Conservation (phyloP, 176 grass and related monocot species). For the Avena insularis region DNA sequence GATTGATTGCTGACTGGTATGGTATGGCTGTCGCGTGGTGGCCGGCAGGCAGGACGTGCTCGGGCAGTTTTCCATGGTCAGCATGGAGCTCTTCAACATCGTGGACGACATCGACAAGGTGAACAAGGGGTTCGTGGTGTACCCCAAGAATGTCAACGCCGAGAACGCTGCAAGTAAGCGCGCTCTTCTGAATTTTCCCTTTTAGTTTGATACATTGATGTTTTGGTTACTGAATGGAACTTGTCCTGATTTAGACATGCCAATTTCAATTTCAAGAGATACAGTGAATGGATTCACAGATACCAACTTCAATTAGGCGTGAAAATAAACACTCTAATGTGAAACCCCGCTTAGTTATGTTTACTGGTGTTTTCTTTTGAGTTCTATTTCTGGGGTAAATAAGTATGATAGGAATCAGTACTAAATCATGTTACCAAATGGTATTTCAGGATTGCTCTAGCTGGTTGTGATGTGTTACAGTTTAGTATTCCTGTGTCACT, state of each 20-base stretch:
- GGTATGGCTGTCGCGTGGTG: background rate
- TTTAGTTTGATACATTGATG: background rate
- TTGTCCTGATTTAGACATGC: background rate
- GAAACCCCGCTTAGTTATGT: background rate
- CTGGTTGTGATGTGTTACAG: conserved; percentile 12
- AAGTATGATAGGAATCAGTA: background rate
- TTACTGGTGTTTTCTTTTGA: background rate
- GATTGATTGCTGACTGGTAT: background rate
- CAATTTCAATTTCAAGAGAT: background rate
- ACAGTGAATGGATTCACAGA: background rate
- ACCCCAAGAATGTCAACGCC: conserved; percentile 90
- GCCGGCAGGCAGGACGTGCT: conserved; percentile 80
- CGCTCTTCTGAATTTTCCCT: background rate
- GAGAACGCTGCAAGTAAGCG: conserved; percentile 78
- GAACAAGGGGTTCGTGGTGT: conserved; percentile 85
- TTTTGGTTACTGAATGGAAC: background rate
- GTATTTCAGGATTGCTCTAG: background rate
- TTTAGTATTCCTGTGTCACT: conserved; percentile 33
- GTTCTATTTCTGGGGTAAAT: background rate
- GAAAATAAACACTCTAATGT: background rate
- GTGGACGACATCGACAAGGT: conserved; percentile 99
- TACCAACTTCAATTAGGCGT: background rate
- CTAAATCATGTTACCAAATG: background rate
- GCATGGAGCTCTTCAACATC: conserved; percentile 97
- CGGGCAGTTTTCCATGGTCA: conserved; percentile 95